Base-by-base conservation (phyloP, 768 basidiomycete species). In the Mycena leptocephala region DNA sequence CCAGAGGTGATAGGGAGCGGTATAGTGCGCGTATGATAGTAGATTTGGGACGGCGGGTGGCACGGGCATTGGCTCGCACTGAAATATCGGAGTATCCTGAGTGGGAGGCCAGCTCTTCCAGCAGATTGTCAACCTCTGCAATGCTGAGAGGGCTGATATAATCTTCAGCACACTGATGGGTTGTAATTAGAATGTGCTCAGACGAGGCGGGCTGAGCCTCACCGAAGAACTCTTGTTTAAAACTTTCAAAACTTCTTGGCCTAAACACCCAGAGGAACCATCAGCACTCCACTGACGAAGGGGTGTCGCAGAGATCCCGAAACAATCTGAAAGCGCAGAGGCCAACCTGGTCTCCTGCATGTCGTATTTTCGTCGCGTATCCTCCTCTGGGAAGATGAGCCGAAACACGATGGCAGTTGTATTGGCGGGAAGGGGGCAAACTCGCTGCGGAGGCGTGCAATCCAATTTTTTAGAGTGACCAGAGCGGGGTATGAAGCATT, bases 361-460 rank as follows among this genome's bases (percentile, higher is more conserved):
- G 39, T 92, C 91, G 79, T 94, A 97, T 82, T 92, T 92, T 28
- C 97, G 88, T 20, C 89, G 83, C 1, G 86, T 79, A 74, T 97
- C 95, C 71, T 96, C 92, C 75, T 97, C 93, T 0, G 97, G 96
- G 80, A 97, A 97, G n/a, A 98, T 85, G 6, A 97, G 83, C 9
- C 92, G 90, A 79, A 97, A 93, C 35, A 96, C 84, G 7, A 89
- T 88, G 18, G 88, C 86, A 11, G 93, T 91, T 0, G 92, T 93
- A 5, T 90, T 88, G 0, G 81, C 80, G 0, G 91, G 90, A 26
- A 94, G 83, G 92, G 90, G 16, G 83, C 80, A 79, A 88, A 91
- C 20, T 82, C 77, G n/a, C 59, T 76, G 71, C 83, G 87, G 37
- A 94, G 83, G 16, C 82, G 80, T 2, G 80, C 76, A 24, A 88